Evolutionary conservation across 495 filamentous ascomycete species (phyloP).

Genomic region (Trichoderma reesei): DNA sequence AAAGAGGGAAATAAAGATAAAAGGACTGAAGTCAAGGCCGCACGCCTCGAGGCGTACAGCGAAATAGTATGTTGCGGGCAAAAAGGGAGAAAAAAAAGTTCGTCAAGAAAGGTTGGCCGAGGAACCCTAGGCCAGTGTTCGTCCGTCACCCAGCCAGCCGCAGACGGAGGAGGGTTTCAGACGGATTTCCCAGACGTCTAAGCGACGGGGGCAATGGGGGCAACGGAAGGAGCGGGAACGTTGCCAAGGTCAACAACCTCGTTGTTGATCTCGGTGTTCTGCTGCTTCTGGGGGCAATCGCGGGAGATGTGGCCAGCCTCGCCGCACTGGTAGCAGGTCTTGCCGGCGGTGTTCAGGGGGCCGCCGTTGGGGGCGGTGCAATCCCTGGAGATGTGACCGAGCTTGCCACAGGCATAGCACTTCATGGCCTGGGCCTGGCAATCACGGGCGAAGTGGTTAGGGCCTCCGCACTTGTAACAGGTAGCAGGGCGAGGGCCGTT

Average conservation of each 20-base stretch:
- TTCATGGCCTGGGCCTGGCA: constrained; percentile 99
- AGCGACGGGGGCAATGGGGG: constrained; percentile 47
- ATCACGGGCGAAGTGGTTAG: constrained; percentile 97
- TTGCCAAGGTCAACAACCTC: constrained; percentile 23
- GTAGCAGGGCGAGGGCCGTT: constrained; percentile 70
- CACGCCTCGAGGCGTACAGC: not conserved
- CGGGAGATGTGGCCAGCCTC: constrained; percentile 93
- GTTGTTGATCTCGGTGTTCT: constrained; percentile 34
- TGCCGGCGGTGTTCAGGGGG: constrained; percentile 87
- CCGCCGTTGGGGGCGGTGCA: constrained; percentile 97
- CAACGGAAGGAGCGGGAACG: constrained; percentile 23
- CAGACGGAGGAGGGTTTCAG: not conserved
- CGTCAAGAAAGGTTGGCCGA: not conserved
- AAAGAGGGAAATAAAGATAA: not conserved
- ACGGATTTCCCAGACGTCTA: constrained; percentile 24
- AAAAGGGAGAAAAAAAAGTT: not conserved
- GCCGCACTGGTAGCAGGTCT: constrained; percentile 97
- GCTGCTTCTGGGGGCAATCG: constrained; percentile 66
- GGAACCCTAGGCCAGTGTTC: not conserved
- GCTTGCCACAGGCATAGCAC: constrained; percentile 98
- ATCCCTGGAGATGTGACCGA: constrained; percentile 95
- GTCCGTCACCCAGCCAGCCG: not conserved
- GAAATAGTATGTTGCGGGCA: not conserved
- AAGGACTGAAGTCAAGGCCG: not conserved
- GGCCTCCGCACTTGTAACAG: constrained; percentile 99